Evolutionary conservation across 345 rosid species (phyloP).

Genomic region (Populus simonii): DNA sequence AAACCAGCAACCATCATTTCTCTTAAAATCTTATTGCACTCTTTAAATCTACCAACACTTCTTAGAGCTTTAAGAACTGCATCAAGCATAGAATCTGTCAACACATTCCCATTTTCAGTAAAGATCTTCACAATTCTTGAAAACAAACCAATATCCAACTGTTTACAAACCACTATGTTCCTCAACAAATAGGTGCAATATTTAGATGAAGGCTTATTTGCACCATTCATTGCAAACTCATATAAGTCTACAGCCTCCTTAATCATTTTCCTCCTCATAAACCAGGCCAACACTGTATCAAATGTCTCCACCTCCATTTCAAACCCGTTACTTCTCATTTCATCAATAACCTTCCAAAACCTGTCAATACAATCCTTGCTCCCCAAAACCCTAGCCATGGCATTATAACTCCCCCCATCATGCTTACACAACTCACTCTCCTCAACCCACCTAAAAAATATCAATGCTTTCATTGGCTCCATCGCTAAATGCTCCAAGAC

Average conservation of each 20-base stretch:
- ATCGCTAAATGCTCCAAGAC: slow-evolving; percentile 63
- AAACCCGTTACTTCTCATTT: slow-evolving; percentile 57
- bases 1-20: slow-evolving; percentile 60
- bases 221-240: slow-evolving; percentile 66
- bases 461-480: slow-evolving; percentile 68
- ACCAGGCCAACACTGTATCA: slow-evolving; percentile 46
- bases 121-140: slow-evolving; percentile 58
- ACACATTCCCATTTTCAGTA: slow-evolving; percentile 43
- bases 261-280: slow-evolving; percentile 59
- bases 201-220: slow-evolving; percentile 48
- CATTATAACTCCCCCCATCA: slow-evolving; percentile 62
- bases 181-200: slow-evolving; percentile 58
- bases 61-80: slow-evolving; percentile 65
- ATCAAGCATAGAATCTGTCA: slow-evolving; percentile 61
- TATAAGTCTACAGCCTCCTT: slow-evolving; percentile 74
- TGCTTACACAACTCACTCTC: slow-evolving; percentile 59
- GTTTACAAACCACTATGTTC: slow-evolving; percentile 58
- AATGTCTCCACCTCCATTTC: slow-evolving; percentile 69
- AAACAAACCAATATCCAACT: slow-evolving; percentile 60
- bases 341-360: slow-evolving; percentile 68
- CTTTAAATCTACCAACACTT: slow-evolving; percentile 54
- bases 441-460: slow-evolving; percentile 79
- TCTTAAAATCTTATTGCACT: slow-evolving; percentile 59
- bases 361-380: slow-evolving; percentile 73
- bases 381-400: slow-evolving; percentile 68